phyloP scores from a whole-genome alignment of 2,329 filamentous ascomycete genomes.

The Fusarium continuum region DNA sequence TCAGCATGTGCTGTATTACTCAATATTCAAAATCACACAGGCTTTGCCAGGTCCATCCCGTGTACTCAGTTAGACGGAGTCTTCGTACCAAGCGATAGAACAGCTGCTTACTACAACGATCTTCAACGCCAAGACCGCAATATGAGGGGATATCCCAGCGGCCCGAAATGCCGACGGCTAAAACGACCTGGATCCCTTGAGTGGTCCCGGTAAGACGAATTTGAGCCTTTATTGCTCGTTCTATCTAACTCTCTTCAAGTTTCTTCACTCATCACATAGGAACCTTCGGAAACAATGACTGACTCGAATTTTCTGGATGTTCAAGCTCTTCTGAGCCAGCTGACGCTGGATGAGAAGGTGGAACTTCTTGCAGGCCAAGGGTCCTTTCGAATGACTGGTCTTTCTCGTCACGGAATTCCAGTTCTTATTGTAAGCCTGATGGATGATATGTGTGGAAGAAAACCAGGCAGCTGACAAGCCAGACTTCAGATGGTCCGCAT shows the following conservation, averaged over 20 bases:
- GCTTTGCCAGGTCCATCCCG: neutral
- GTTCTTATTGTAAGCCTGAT: constrained; percentile 22
- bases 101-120: neutral
- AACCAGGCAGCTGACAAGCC: neutral
- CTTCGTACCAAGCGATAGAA: neutral
- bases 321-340: constrained; percentile 16
- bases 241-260: neutral
- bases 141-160: constrained; percentile 9
- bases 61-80: neutral
- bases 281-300: neutral
- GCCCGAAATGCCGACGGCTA: constrained; percentile 33
- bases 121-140: constrained; percentile 11
- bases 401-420: constrained; percentile 23
- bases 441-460: accelerated
- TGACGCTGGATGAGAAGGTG: constrained; percentile 36
- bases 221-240: neutral
- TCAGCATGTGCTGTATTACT: too few species aligned
- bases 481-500: constrained; percentile 39
- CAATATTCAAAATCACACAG: too few species aligned
- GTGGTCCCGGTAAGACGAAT: neutral
- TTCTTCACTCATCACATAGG: neutral
- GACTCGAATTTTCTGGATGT: constrained; percentile 10
- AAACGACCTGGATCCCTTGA: neutral
- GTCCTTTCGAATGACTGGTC: constrained; percentile 32
- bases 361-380: constrained; percentile 35